Evolutionary conservation across 257 asterid genomes (phyloP).

Genomic region (Linaria vulgaris): DNA sequence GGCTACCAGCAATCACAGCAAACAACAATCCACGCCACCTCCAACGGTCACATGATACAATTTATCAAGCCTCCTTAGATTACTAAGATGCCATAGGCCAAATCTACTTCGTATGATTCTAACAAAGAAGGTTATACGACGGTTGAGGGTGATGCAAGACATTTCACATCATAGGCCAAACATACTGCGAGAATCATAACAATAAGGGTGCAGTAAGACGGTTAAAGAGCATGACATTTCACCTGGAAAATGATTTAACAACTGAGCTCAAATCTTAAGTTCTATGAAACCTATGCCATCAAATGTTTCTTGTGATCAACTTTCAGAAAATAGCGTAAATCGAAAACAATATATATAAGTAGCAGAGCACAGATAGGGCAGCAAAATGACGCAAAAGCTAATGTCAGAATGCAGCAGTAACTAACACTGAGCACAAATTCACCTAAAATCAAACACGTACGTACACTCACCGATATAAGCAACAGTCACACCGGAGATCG

Average conservation of each 20-base stretch:
- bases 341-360: not conserved
- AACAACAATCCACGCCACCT: not conserved
- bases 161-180: no score
- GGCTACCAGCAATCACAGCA: not conserved
- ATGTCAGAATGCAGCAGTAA: no score
- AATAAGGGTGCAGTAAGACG: no score
- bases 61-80: no score
- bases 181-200: no score
- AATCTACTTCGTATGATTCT: not conserved
- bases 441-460: not conserved
- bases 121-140: not conserved
- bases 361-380: not conserved
- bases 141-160: no score
- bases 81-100: no score
- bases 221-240: not conserved
- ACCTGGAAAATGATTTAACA: not conserved
- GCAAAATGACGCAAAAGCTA: not conserved
- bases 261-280: not conserved
- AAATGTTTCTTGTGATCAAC: not conserved
- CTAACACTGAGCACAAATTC: no score
- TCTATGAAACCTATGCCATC: not conserved
- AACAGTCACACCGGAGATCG: constrained; percentile 74
- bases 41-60: no score
- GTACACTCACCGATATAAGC: constrained; percentile 66
- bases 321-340: not conserved